phyloP scores from a whole-genome alignment of 129 eudicot species.

The Apium graveolens region DNA sequence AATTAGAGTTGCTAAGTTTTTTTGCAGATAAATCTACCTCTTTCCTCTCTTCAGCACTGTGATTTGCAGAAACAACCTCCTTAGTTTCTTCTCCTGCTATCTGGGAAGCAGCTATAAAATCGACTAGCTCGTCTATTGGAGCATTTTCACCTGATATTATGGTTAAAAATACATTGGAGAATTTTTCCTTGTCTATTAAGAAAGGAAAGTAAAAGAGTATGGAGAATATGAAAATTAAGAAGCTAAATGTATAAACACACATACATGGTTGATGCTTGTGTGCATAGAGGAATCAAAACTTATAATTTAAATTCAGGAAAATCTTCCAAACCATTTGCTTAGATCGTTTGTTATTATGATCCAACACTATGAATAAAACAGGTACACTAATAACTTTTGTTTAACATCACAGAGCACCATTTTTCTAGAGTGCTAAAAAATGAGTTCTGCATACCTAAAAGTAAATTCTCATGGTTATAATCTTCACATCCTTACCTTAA shows the following conservation, averaged over 20 bases:
- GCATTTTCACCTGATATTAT: conserved; percentile 50
- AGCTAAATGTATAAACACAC: background rate
- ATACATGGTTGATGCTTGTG: background rate
- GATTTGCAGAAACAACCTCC: conserved; percentile 16
- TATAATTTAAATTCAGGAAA: background rate
- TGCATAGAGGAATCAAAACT: background rate
- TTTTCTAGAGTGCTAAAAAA: background rate
- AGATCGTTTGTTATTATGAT: background rate
- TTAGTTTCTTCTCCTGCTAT: conserved; percentile 42
- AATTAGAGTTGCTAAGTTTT: background rate
- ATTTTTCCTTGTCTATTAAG: background rate
- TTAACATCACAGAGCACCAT: background rate
- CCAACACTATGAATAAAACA: background rate
- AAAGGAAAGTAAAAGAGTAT: background rate
- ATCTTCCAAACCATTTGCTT: background rate
- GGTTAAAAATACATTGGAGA: background rate
- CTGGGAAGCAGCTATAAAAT: conserved; percentile 71
- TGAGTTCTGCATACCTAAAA: background rate
- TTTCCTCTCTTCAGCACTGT: conserved; percentile 24
- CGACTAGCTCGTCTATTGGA: conserved; percentile 55
- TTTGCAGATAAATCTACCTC: conserved; percentile 28
- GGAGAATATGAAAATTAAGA: background rate
- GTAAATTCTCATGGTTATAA: background rate
- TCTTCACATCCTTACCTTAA: background rate
- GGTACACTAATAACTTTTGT: background rate